Percentiles rank a stretch among this genome's conserved stretches.
These are phyloP conservation scores for Cladophialophora psammophila DNA, from an alignment of 2,329 filamentous ascomycete genomes.

Conservation along the genomic window DNA sequence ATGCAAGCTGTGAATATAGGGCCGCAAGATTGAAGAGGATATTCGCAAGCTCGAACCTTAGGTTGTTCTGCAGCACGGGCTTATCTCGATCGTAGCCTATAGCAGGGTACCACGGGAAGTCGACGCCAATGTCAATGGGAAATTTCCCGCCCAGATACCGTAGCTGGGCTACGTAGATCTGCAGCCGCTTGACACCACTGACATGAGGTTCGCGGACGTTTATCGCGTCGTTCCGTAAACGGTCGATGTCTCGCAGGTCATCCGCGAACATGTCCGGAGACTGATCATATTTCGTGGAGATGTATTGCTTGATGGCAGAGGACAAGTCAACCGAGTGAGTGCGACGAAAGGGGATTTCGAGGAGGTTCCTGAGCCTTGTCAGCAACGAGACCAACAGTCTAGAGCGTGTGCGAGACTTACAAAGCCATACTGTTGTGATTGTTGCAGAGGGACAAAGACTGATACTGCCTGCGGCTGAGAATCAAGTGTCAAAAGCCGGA, in stretches of 20 bases:
- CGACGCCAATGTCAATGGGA: conserved; percentile 85
- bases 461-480: not conserved
- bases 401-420: conserved; percentile 24
- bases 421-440: conserved; percentile 30
- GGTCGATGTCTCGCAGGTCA: conserved; percentile 86
- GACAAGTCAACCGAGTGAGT: conserved; percentile 81
- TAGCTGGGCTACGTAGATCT: conserved; percentile 89
- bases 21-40: conserved; percentile 91
- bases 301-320: conserved; percentile 88
- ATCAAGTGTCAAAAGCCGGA: not conserved
- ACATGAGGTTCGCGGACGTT: conserved; percentile 86
- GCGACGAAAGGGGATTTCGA: conserved; percentile 86
- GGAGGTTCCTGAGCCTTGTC: conserved; percentile 52
- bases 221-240: conserved; percentile 82
- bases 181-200: conserved; percentile 86
- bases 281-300: conserved; percentile 97
- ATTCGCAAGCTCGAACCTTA: conserved; percentile 86
- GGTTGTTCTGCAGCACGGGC: conserved; percentile 67
- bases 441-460: not conserved
- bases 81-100: conserved; percentile 79
- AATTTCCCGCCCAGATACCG: conserved; percentile 96
- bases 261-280: conserved; percentile 95
- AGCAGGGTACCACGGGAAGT: conserved; percentile 96
- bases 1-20: conserved; percentile 90
- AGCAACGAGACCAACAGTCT: not conserved